These are phyloP conservation scores for Neurospora sp. DNA, from an alignment of 495 filamentous ascomycete species.

Conservation along the genomic window DNA sequence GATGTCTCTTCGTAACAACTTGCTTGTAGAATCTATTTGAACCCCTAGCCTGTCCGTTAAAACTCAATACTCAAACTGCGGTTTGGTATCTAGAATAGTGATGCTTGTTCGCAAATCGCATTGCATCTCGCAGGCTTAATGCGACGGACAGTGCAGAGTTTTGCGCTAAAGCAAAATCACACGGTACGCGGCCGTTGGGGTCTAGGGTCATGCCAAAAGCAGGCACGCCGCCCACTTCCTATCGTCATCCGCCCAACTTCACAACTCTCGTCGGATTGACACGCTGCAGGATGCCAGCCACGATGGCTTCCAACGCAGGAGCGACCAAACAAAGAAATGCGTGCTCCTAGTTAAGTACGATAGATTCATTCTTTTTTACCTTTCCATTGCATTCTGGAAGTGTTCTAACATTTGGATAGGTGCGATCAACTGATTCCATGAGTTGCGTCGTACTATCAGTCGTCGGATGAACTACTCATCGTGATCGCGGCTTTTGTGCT, in stretches of 20 bases:
- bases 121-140: neutral
- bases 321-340: neutral
- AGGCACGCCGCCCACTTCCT: neutral
- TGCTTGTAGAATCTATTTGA: neutral
- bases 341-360: neutral
- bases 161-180: neutral
- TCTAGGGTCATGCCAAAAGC: neutral
- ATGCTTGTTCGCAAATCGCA: neutral
- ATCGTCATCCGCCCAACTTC: neutral
- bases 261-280: neutral
- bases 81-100: neutral
- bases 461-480: neutral
- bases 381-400: neutral
- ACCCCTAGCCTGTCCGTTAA: neutral
- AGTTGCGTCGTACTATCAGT: neutral
- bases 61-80: neutral
- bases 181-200: neutral
- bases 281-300: neutral
- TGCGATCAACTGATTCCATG: neutral
- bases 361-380: neutral
- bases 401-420: neutral
- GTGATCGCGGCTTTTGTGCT: slow-evolving; percentile 3
- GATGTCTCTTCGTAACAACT: neutral
- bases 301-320: neutral
- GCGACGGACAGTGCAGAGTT: neutral